phyloP scores from a whole-genome alignment of 2,329 filamentous ascomycete genomes.

The Pestalotiopsis sp. region DNA sequence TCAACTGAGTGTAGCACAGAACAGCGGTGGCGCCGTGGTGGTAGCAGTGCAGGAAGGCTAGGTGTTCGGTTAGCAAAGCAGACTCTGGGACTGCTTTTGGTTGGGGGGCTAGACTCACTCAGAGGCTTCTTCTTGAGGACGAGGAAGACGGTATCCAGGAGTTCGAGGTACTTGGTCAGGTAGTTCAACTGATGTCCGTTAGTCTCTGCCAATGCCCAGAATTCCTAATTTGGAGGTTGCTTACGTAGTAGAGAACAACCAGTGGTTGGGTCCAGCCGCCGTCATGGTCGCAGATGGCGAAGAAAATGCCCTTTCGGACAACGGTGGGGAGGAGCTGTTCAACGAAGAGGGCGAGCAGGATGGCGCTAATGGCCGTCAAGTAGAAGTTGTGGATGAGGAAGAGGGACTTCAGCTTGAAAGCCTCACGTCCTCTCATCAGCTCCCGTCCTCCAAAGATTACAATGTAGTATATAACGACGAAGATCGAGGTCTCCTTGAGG shows the following conservation, averaged over 20 bases:
- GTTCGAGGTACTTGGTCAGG: constrained; percentile 95
- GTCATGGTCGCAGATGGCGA: constrained; percentile 77
- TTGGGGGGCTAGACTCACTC: constrained; percentile 52
- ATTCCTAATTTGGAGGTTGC: constrained; percentile 38
- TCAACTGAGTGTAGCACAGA: constrained; percentile 96
- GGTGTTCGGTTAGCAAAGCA: neutral
- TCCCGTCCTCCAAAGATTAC: constrained; percentile 93
- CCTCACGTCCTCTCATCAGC: constrained; percentile 83
- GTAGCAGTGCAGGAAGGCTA: constrained; percentile 96
- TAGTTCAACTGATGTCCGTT: constrained; percentile 76
- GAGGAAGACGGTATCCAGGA: constrained; percentile 93
- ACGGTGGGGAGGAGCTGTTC: constrained; percentile 90
- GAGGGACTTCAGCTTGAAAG: constrained; percentile 83
- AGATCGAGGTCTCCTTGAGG: constrained; percentile 76
- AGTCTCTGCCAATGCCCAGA: neutral
- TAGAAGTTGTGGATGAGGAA: constrained; percentile 98
- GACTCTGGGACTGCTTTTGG: neutral
- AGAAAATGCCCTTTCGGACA: constrained; percentile 80
- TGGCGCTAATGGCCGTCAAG: constrained; percentile 81
- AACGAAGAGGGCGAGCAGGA: constrained; percentile 80
- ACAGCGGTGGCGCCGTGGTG: constrained; percentile 96
- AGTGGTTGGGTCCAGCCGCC: constrained; percentile 95
- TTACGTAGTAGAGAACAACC: constrained; percentile 94
- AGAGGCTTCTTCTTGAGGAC: constrained; percentile 99
- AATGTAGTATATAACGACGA: constrained; percentile 87